Evolutionary conservation across 2,329 filamentous ascomycete species (phyloP).

Genomic region (Aspergillus fijiensis): DNA sequence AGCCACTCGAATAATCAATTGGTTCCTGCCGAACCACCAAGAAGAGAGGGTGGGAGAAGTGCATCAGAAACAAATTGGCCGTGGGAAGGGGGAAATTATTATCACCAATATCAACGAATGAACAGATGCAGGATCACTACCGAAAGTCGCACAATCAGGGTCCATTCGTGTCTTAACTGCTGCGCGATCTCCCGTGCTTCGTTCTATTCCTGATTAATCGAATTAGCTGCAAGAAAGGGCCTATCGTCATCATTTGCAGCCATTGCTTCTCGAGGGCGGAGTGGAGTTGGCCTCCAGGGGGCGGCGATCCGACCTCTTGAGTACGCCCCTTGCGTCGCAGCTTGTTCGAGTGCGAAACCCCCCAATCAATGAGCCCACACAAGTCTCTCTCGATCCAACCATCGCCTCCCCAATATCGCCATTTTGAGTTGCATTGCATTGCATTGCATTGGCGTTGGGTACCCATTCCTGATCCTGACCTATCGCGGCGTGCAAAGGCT

Average conservation of each 20-base stretch:
- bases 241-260: conserved; percentile 13
- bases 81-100: background rate
- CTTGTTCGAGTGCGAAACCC: conserved; percentile 1
- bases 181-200: conserved; percentile 14
- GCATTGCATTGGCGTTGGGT: conserved; percentile 21
- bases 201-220: conserved; percentile 15
- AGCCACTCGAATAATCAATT: conserved; percentile 2
- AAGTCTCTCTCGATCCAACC: conserved; percentile 3
- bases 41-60: background rate
- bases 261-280: conserved; percentile 7
- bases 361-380: conserved; percentile 14
- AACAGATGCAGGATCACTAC: conserved; percentile 13
- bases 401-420: conserved; percentile 16
- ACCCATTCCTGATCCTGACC: conserved; percentile 13
- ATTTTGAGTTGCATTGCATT: conserved; percentile 28
- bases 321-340: conserved; percentile 21
- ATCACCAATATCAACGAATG: conserved; percentile 3
- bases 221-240: conserved; percentile 17
- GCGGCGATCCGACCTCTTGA: conserved; percentile 13
- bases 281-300: conserved; percentile 8
- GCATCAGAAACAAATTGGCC: background rate
- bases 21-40: background rate
- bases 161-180: conserved; percentile 17
- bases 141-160: conserved; percentile 9
- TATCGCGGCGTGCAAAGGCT: conserved; percentile 7